Evolutionary conservation across 495 filamentous ascomycete species (phyloP), one percentile per base, ranked within the genome.

Genomic region (Talaromyces liani): DNA sequence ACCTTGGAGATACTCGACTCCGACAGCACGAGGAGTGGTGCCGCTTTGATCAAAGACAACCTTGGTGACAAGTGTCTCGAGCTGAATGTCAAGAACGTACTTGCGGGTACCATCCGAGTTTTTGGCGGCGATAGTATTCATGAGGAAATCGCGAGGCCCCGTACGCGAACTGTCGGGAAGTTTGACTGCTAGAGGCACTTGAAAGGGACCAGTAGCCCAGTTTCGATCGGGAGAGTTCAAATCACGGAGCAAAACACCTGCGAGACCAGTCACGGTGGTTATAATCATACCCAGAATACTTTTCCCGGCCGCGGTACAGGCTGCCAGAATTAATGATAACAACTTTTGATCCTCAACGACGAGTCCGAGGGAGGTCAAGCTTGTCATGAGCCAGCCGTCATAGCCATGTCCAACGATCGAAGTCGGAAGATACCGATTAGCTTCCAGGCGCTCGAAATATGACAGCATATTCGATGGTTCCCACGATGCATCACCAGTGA

Each of bases 1-100:
- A 24, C 87, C 87, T 55, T 81, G 77, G 3, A 90, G 79, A 68
- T 83, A 90, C 53, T 86, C 80, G 41, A 91, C 80, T 39, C 87
- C 88, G 0, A 75, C 83, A 9, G 88, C 87, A 10, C 72, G 73
- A 0, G 85, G 83, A 9, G 73, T 73, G 5, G 57, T 57, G 4
- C 67, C 71, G 7, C 72, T 65, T 14, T 74, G 73, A 64, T 83
- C 76, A 63, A 89, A 88, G 22, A 67, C 65, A 45, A 90, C 73
- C 65, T 82, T 84, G 9, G 87, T 89, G 16, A 82, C 88, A 58
- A 86, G 77, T 54, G 79, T 82, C 69, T 88, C 82, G 1, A 82
- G 77, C 20, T 79, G 75, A n/a, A 90, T 75, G 24, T 86, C 82
- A 0, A 89, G 76, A 0, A 75, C 78, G 65, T 88, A 87, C 65